These are phyloP conservation scores for Microbotryum silenes-acaulis DNA, from an alignment of 1,284 basidiomycete genomes.

Conservation along the genomic window DNA sequence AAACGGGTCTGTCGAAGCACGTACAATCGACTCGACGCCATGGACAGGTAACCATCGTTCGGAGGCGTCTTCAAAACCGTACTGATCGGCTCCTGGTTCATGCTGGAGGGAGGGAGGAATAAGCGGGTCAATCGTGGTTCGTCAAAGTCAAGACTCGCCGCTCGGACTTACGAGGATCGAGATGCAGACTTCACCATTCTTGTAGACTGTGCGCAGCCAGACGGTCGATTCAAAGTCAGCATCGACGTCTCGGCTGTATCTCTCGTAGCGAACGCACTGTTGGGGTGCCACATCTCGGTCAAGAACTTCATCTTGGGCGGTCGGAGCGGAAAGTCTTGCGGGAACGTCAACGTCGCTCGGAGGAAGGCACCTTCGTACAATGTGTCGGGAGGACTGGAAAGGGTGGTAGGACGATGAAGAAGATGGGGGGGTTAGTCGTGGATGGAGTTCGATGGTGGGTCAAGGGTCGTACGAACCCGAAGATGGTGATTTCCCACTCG, in stretches of 20 bases:
- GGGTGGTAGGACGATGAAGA: neutral
- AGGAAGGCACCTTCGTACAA: slow-evolving; percentile 84
- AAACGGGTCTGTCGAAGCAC: slow-evolving; percentile 40
- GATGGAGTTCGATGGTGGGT: neutral
- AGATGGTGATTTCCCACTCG: slow-evolving; percentile 89
- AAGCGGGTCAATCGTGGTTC: slow-evolving; percentile 8
- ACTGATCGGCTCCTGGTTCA: slow-evolving; percentile 92
- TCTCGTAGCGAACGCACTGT: slow-evolving; percentile 54
- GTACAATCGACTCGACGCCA: slow-evolving; percentile 89
- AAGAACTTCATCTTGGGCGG: slow-evolving; percentile 95
- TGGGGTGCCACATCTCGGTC: slow-evolving; percentile 98
- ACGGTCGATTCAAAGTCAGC: neutral
- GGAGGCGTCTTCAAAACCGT: slow-evolving; percentile 93
- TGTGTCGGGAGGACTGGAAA: slow-evolving; percentile 16
- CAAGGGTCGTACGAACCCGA: slow-evolving; percentile 57
- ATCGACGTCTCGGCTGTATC: too few species aligned
- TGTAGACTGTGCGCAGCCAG: slow-evolving; percentile 57
- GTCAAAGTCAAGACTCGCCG: neutral
- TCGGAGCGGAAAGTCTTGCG: slow-evolving; percentile 77
- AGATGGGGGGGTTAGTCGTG: too few species aligned
- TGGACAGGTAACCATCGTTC: slow-evolving; percentile 98
- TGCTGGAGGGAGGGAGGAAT: slow-evolving; percentile 51
- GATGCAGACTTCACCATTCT: slow-evolving; percentile 84
- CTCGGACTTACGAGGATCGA: slow-evolving; percentile 74
- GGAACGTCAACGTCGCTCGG: slow-evolving; percentile 79